Evolutionary conservation across 257 asterid species (phyloP).

Genomic region (Solanum chaucha): DNA sequence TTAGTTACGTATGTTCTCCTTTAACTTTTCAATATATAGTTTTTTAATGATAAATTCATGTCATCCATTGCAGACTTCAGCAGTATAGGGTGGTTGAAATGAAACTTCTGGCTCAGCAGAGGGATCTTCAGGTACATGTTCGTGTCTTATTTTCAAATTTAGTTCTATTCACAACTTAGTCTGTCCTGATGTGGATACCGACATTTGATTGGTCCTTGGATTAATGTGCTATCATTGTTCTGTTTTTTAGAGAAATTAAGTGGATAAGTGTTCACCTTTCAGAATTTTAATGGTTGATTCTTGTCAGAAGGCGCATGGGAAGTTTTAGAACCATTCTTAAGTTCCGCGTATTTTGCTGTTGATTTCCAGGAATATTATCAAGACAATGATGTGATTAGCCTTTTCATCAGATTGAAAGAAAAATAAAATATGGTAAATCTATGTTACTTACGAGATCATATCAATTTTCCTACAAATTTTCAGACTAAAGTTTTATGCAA

Average conservation of each 20-base stretch:
- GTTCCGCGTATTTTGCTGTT: neutral
- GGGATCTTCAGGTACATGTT: constrained; percentile 48
- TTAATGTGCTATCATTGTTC: neutral
- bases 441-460: neutral
- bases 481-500: neutral
- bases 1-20: neutral
- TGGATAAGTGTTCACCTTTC: neutral
- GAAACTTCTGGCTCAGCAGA: constrained; percentile 56
- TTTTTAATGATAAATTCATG: neutral
- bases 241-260: neutral
- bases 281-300: neutral
- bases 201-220: neutral
- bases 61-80: constrained; percentile 31
- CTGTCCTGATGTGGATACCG: neutral
- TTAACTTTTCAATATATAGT: neutral
- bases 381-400: neutral
- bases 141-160: neutral
- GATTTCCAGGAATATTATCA: neutral
- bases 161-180: neutral
- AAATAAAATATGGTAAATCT: neutral
- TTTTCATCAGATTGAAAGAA: neutral
- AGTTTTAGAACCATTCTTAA: neutral
- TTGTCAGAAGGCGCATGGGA: neutral
- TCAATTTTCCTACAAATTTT: neutral
- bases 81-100: constrained; percentile 51